Evolutionary conservation across 1,284 basidiomycete genomes (phyloP), one percentile per base, ranked within the genome.

Genomic region (Naganishia sp.): DNA sequence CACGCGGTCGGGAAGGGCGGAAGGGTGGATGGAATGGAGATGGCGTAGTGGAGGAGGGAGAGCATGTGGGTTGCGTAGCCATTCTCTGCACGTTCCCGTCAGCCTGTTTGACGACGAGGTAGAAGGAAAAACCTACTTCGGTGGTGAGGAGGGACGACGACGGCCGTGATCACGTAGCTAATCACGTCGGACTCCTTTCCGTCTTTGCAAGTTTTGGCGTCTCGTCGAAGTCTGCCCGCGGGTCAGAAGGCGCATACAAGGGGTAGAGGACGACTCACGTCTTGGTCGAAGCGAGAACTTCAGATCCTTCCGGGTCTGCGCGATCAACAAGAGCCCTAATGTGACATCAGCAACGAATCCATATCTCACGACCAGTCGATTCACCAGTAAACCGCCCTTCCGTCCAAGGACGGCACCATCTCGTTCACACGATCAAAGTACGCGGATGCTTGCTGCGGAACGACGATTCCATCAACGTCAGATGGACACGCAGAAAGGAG

Each of bases 11-110:
- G 66, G 31, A 55, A 67, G 45, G 66, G 60, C 9, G 66, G 66
- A 11, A 67, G 54, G 21, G 53, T 39, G 18, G 51, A 21, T 0
- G 53, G 66, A 21, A 47, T 31, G 41, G 56, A 53, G 31, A 67
- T 32, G 17, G 53, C 45, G 47, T 67, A 63, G 47, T 67, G 66
- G 7, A 67, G 18, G 18, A 57, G 60, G n/a, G 58, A 55, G 39
- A 67, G 52, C 11, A 67, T 42, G 35, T 58, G 66, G 10, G 39
- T 55, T 21, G 58, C 66, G 61, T 67, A 67, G 49, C 66, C 66
- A n/a, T 56, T 61, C 35, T 55, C 65, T 66, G 31, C 2, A 28
- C 10, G 1, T 6, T 9, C 15, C 10, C 31, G 25, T 9, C 25
- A 35, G 1, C 28, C 5, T 28, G 28, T 28, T 28, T 1, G 23